Conservation (phyloP, 176 grass and related monocot genomes). For the Tillandsia leiboldiana region DNA sequence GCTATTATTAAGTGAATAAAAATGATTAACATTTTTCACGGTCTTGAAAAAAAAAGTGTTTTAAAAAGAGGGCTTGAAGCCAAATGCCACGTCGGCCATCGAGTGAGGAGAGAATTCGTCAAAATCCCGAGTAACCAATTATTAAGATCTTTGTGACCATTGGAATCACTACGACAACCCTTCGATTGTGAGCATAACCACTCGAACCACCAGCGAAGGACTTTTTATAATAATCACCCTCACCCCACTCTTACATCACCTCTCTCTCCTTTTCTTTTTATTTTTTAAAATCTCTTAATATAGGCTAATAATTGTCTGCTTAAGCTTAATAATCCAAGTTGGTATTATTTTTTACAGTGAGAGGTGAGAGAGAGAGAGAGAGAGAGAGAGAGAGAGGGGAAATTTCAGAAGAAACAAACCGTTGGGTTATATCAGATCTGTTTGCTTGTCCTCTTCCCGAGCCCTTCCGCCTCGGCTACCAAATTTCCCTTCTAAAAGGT, state of each 20-base stretch:
- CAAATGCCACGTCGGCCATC: too few species aligned
- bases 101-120: too few species aligned
- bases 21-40: too few species aligned
- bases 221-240: not conserved
- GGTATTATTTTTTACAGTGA: not conserved
- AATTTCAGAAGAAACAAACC: not conserved
- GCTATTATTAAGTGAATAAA: too few species aligned
- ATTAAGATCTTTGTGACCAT: not conserved
- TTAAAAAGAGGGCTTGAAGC: too few species aligned
- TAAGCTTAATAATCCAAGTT: not conserved
- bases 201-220: not conserved
- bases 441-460: not conserved
- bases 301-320: not conserved
- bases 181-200: not conserved
- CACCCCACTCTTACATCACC: not conserved
- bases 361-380: not conserved
- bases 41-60: too few species aligned
- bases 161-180: not conserved
- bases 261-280: not conserved
- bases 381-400: not conserved
- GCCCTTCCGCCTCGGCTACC: conserved; percentile 6
- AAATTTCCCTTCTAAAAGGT: conserved; percentile 3
- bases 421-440: conserved; percentile 20
- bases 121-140: too few species aligned
- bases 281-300: not conserved